phyloP scores from a whole-genome alignment of 345 rosid species.

The Reutealis trisperma region DNA sequence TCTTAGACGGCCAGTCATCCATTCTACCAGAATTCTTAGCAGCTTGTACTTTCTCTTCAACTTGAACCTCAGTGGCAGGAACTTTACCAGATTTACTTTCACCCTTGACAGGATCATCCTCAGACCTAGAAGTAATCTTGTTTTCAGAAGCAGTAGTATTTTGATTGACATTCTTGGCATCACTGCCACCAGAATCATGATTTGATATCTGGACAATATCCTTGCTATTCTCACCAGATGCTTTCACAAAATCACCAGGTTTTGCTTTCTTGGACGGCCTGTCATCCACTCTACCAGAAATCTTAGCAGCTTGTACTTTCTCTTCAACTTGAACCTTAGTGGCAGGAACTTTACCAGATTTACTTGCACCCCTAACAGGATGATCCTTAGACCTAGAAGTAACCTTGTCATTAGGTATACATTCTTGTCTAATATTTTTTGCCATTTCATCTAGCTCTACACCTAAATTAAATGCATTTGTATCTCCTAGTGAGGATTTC shows the following conservation, averaged over 20 bases:
- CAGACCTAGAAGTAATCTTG: constrained; percentile 2
- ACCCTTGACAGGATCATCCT: constrained; percentile 23
- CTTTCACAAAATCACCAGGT: constrained; percentile 37
- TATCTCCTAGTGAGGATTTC: background rate
- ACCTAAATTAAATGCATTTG: background rate
- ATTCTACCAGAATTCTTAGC: constrained; percentile 31
- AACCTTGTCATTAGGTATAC: background rate
- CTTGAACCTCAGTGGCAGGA: constrained; percentile 19
- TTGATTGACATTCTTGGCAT: constrained; percentile 18
- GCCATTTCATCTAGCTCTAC: background rate
- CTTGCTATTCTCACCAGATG: constrained; percentile 30
- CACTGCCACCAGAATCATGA: constrained; percentile 21
- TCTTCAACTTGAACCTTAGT: constrained; percentile 30
- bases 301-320: constrained; percentile 32
- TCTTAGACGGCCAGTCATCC: constrained; percentile 51
- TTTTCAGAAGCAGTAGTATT: constrained; percentile 15
- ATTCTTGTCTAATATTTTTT: background rate
- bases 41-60: constrained; percentile 35
- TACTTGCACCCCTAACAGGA: constrained; percentile 25
- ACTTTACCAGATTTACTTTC: constrained; percentile 25
- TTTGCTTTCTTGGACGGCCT: constrained; percentile 59
- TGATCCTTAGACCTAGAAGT: constrained; percentile 15
- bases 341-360: constrained; percentile 10
- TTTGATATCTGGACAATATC: constrained; percentile 26
- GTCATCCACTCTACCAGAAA: constrained; percentile 30